Base-by-base conservation (phyloP, 768 basidiomycete genomes). In the Chalciporus sphaerocephalus region DNA sequence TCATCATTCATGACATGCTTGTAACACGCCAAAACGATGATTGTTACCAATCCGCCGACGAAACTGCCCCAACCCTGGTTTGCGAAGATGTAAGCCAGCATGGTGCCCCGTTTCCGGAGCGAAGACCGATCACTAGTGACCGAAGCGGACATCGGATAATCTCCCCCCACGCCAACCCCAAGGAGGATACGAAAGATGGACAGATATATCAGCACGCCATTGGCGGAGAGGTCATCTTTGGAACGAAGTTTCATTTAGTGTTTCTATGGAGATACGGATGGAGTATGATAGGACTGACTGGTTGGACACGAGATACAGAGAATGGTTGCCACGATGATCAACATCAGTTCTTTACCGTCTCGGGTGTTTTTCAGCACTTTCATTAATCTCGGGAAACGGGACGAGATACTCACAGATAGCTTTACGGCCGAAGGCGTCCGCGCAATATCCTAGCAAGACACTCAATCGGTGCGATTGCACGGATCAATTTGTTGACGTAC, bases 51-150 rank as follows among this genome's bases (percentile, higher is more conserved):
- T 38, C 74, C 73, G 7, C 84, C 87, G 27, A 79, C 56, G 44
- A 90, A 73, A 33, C 73, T 79, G 22, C 88, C 87, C 85, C 85
- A 88, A 10, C 87, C 87, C 62, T 88, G 83, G 60, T 82, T 83
- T 1, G 83, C 73, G 54, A 87, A 88, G 54, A 87, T 84, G 57
- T 85, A 87, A 17, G 81, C 73, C n/a, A 91, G 73, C 65, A 90
- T 73, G 0, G 82, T 83, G 0, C 87, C 87, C 13, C 85, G 75
- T 40, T 85, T 80, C 28, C 78, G 71, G 30, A 87, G 58, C 50
- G 75, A 75, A 6, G 85, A 74, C 12, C 84, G 74, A 54, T 90
- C 87, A 6, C 77, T 78, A 10, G 83, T 78, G 46, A 87, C 69
- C 9, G 77, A 77, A 0, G 86, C 85, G 10, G 76, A 80, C 85